A percentile compares a stretch with the other conserved stretches of the same genome.
Evolutionary conservation across 441 rosid species (phyloP).

Genomic region (Syzygium malaccense): DNA sequence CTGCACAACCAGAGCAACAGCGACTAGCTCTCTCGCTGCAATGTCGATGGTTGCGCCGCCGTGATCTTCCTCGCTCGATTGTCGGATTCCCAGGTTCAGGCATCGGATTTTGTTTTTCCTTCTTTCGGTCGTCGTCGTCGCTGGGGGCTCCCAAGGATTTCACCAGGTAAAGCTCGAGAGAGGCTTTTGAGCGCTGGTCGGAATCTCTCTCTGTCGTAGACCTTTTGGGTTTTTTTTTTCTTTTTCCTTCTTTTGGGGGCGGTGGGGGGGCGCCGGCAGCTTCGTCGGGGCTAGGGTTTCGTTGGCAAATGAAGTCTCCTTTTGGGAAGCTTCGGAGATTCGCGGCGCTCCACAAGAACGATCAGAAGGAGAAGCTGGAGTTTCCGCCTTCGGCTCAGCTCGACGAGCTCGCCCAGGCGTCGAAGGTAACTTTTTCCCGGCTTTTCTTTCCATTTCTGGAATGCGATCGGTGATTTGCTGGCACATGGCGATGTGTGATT

Average conservation of each 20-base stretch:
- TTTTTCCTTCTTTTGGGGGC: too few relatives aligned
- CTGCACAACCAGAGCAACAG: background rate
- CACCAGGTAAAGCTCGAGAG: background rate
- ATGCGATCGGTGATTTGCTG: background rate
- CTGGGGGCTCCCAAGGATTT: background rate
- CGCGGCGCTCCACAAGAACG: constrained; percentile 58
- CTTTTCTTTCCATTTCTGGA: background rate
- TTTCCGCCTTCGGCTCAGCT: constrained; percentile 36
- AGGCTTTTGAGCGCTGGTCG: background rate
- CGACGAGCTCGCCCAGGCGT: constrained; percentile 84
- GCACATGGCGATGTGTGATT: background rate
- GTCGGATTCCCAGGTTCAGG: background rate
- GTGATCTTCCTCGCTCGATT: background rate
- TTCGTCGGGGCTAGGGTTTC: constrained; percentile 15
- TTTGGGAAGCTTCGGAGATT: constrained; percentile 60
- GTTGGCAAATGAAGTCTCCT: constrained; percentile 63
- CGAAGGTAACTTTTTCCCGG: constrained; percentile 35
- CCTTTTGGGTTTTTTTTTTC: background rate
- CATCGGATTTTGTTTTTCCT: background rate
- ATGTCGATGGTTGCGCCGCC: background rate
- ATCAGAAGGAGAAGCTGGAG: constrained; percentile 63
- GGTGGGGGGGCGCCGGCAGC: background rate
- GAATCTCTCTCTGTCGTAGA: background rate
- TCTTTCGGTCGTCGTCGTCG: background rate
- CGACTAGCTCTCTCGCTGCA: background rate